These are phyloP conservation scores for Citrus sinensis DNA, from an alignment of 345 rosid genomes.

Conservation along the genomic window DNA sequence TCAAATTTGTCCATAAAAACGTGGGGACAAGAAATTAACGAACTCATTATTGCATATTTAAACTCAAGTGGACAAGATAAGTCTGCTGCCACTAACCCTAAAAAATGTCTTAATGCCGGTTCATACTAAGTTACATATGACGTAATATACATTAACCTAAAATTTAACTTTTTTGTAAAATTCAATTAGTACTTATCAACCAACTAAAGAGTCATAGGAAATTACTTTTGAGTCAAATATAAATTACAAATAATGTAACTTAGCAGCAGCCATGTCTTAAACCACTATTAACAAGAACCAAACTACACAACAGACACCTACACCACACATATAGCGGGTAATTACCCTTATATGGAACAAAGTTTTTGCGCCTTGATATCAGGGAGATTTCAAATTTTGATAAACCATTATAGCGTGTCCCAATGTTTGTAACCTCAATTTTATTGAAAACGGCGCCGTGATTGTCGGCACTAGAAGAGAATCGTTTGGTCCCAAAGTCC, in stretches of 20 bases:
- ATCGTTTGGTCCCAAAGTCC: background rate
- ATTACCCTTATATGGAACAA: background rate
- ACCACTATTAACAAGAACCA: too few species aligned
- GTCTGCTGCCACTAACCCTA: background rate
- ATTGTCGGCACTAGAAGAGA: background rate
- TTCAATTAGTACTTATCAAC: too few species aligned
- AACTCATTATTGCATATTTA: background rate
- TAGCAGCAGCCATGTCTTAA: too few species aligned
- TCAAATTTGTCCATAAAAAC: background rate
- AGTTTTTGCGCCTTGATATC: background rate
- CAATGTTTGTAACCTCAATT: background rate
- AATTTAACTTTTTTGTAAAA: too few species aligned
- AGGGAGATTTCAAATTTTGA: background rate
- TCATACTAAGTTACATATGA: too few species aligned
- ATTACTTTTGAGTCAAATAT: too few species aligned
- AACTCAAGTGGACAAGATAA: background rate
- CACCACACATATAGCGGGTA: too few species aligned
- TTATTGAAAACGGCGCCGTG: conserved; percentile 3
- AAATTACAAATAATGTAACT: too few species aligned
- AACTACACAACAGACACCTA: too few species aligned
- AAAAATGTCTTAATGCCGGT: background rate
- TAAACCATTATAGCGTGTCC: background rate
- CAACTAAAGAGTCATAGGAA: too few species aligned
- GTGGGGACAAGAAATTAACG: too few species aligned
- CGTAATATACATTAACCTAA: too few species aligned